Evolutionary conservation across 129 eudicot genomes (phyloP).

Genomic region (Artemisia argyi): DNA sequence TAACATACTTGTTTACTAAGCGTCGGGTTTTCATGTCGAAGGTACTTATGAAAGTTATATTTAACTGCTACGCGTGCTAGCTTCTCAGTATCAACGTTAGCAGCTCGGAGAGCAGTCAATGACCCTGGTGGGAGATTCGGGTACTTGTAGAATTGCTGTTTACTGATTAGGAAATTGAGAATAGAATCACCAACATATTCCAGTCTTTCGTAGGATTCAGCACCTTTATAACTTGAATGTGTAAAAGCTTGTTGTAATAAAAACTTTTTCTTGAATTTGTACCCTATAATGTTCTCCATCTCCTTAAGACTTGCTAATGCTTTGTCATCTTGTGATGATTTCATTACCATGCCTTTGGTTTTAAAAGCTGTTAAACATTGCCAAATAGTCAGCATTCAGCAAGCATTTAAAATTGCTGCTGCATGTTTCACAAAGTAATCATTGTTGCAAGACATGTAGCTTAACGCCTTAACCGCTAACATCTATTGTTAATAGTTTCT

Average conservation of each 20-base stretch:
- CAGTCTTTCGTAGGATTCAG: conserved; percentile 64
- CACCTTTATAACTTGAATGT: conserved; percentile 51
- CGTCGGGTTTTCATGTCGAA: conserved; percentile 51
- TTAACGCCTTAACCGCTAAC: no score
- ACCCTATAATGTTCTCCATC: conserved; percentile 67
- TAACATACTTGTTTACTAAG: conserved; percentile 57
- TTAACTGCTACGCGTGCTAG: conserved; percentile 66
- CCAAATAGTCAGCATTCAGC: conserved; percentile 14
- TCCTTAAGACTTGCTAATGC: conserved; percentile 46
- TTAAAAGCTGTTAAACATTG: conserved; percentile 35
- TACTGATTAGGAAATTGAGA: conserved; percentile 59
- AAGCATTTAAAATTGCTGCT: no score
- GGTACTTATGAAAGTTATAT: conserved; percentile 55
- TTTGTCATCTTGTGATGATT: conserved; percentile 34
- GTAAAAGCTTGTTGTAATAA: conserved; percentile 66
- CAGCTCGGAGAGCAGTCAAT: conserved; percentile 71
- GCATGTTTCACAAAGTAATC: no score
- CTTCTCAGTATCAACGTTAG: conserved; percentile 74
- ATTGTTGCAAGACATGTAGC: no score
- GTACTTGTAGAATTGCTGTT: conserved; percentile 53
- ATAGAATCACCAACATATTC: conserved; percentile 83
- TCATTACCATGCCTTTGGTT: conserved; percentile 24
- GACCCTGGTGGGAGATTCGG: conserved; percentile 69
- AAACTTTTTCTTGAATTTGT: conserved; percentile 45
- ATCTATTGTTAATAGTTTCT: no score